These are phyloP conservation scores for Dothistroma pini DNA, from an alignment of 2,329 filamentous ascomycete species.

Conservation along the genomic window DNA sequence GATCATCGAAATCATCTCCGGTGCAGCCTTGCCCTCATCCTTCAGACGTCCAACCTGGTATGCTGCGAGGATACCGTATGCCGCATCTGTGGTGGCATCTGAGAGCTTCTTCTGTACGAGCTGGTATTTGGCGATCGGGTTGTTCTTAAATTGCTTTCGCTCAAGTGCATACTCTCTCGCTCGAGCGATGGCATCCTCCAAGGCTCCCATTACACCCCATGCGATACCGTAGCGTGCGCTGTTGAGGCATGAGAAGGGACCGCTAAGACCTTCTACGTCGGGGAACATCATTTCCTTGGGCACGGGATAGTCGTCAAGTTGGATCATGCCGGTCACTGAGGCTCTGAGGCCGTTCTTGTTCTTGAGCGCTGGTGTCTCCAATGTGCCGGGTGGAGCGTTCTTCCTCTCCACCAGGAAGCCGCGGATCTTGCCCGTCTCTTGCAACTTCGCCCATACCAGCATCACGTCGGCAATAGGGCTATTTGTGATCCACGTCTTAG, in stretches of 20 bases:
- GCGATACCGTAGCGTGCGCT: conserved; percentile 91
- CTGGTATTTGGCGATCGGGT: conserved; percentile 93
- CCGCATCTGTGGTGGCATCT: conserved; percentile 85
- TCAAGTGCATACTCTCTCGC: conserved; percentile 86
- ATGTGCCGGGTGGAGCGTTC: conserved; percentile 78
- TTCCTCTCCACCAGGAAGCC: conserved; percentile 87
- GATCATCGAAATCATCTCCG: conserved; percentile 96
- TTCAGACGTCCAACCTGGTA: conserved; percentile 90
- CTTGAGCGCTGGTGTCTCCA: conserved; percentile 89
- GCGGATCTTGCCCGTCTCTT: conserved; percentile 87
- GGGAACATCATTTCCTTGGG: conserved; percentile 92
- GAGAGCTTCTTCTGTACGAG: conserved; percentile 97
- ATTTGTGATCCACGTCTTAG: conserved; percentile 96
- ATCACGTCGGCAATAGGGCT: conserved; percentile 83
- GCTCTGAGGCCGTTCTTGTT: conserved; percentile 93
- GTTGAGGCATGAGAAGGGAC: conserved; percentile 93
- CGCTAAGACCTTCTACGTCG: conserved; percentile 76
- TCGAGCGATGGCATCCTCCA: conserved; percentile 84
- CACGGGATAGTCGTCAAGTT: conserved; percentile 86
- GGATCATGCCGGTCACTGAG: conserved; percentile 96
- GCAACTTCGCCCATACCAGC: conserved; percentile 88
- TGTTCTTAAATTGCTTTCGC: conserved; percentile 92
- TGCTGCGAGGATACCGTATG: conserved; percentile 84
- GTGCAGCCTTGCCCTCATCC: conserved; percentile 79
- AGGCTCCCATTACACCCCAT: conserved; percentile 85